Base-by-base conservation (phyloP, 768 basidiomycete genomes). In the Serendipita sp. region DNA sequence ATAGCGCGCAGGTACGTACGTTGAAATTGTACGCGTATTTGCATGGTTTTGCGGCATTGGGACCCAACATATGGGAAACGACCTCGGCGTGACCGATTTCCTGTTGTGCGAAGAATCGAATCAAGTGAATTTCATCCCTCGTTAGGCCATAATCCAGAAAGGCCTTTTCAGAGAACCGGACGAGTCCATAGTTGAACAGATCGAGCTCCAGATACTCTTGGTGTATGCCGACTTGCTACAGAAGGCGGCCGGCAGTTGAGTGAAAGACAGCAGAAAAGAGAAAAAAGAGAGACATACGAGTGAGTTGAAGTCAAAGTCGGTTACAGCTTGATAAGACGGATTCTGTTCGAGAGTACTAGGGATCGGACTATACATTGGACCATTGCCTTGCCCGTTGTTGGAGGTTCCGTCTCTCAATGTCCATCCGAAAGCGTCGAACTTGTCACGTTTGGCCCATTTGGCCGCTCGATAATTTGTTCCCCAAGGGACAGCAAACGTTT, bases 181-280 rank as follows among this genome's bases (percentile, higher is more conserved):
- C 76, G 7, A 84, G 76, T 30, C 80, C 83, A 65, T 79, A 74
- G 69, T 83, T 75, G 76, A 85, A 84, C 7, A 83, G 72, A 66
- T 83, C 81, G 67, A 80, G 75, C 69, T 85, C 83, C 66, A 86
- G 81, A 70, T 76, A 80, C 72, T 85, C 83, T 74, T 84, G 83
- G 70, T 83, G 79, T n/a, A 85, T 71, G 0, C 76, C 84, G 45
- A 85, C 48, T 51, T 51, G 48, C 48, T 51, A 32, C 48, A 46
- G 18, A 18, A 18, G 13, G 45, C 23, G 41, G 5, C 41, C 7
- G 41, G 13, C 41, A 41, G 13, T 7, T 41, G 5, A 13, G 5
- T 41, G 5, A 41, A 41, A 41, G 48, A 18, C 8, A 51, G 5
- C 18, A 51, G 18, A 8, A 5, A 51, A 51, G n/a, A 51, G 48